phyloP scores from a whole-genome alignment of 1,284 basidiomycete genomes.

The Ustilago shanxiensis region DNA sequence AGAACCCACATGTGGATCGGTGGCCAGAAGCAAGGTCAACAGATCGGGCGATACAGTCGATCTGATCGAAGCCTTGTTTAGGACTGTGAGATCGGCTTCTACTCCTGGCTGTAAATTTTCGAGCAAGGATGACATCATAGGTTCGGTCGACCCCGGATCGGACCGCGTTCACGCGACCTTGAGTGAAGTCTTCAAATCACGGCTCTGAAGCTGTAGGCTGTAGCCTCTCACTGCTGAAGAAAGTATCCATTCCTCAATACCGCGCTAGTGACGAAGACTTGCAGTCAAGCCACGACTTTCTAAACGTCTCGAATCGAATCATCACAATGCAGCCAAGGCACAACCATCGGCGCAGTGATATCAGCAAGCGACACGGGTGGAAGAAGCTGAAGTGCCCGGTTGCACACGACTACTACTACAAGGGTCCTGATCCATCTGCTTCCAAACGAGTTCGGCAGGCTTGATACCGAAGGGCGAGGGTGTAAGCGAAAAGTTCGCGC shows the following conservation, averaged over 20 bases:
- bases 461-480: too few relatives aligned
- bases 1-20: too few relatives aligned
- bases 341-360: not conserved
- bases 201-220: too few relatives aligned
- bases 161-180: too few relatives aligned
- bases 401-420: not conserved
- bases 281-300: not conserved
- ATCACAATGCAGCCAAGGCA: not conserved
- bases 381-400: not conserved
- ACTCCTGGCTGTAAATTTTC: too few relatives aligned
- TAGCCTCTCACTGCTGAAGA: too few relatives aligned
- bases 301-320: not conserved
- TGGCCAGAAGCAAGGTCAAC: too few relatives aligned
- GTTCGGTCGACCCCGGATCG: not conserved
- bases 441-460: not conserved
- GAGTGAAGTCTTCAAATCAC: too few relatives aligned
- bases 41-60: not conserved
- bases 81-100: not conserved
- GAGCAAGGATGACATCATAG: not conserved
- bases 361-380: not conserved
- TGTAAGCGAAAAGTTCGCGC: not conserved
- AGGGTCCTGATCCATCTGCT: not conserved
- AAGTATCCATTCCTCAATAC: not conserved
- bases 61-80: not conserved
- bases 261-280: not conserved